Conservation (phyloP, 331 rosid species). For the Prunus yedoensis region DNA sequence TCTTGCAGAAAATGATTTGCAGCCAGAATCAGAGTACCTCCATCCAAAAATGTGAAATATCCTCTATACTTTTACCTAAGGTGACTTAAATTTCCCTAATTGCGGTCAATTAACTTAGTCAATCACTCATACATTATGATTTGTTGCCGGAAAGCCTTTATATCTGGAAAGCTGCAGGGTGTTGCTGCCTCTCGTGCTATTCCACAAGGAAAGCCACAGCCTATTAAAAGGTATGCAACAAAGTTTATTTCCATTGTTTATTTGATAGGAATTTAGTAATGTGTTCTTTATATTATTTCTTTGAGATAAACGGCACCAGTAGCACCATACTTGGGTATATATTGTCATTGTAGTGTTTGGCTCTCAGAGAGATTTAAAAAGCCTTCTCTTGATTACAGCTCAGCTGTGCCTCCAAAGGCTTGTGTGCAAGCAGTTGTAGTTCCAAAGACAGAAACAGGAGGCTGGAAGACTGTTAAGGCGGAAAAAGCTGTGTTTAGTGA, state of each 20-base stretch:
- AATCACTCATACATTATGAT: conserved; percentile 19
- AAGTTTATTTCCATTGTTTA: not conserved
- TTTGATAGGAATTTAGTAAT: not conserved
- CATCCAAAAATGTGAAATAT: conserved; percentile 37
- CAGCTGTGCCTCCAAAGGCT: conserved; percentile 37
- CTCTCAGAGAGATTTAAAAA: not conserved
- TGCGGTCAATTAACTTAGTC: not conserved
- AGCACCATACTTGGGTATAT: not conserved
- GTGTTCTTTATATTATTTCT: not conserved
- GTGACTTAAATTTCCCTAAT: conserved; percentile 26
- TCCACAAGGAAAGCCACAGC: conserved; percentile 36
- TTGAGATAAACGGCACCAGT: not conserved
- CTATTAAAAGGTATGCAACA: conserved; percentile 44
- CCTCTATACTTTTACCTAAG: conserved; percentile 41
- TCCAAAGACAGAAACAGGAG: conserved; percentile 50
- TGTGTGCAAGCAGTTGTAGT: conserved; percentile 34
- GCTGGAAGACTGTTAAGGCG: conserved; percentile 70
- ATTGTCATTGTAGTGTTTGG: not conserved
- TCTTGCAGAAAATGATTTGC: conserved; percentile 54
- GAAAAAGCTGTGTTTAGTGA: conserved; percentile 39
- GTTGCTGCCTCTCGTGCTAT: conserved; percentile 23
- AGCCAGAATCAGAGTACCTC: conserved; percentile 37
- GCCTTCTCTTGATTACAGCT: conserved; percentile 42
- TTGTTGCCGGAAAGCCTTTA: conserved; percentile 6
- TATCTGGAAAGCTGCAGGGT: conserved; percentile 48